Conservation (phyloP, 2,329 filamentous ascomycete species). For the Stemphylium beticola region DNA sequence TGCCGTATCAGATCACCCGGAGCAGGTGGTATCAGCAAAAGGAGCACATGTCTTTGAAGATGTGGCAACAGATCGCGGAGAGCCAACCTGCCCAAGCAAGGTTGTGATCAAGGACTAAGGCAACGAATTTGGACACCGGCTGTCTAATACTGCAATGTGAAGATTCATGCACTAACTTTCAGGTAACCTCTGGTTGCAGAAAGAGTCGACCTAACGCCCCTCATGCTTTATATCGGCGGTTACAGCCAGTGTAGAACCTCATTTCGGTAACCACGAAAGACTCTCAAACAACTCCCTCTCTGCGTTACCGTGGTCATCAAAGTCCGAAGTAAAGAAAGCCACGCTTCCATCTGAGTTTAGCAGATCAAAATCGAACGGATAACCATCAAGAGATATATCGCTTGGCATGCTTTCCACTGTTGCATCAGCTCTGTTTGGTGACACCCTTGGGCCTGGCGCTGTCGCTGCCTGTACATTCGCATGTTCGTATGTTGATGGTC, state of each 20-base stretch:
- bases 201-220: too few relatives aligned
- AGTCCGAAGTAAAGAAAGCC: slow-evolving; percentile 13
- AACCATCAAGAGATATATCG: slow-evolving; percentile 3
- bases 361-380: slow-evolving; percentile 19
- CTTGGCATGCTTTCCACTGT: neutral
- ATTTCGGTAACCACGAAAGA: slow-evolving; percentile 6
- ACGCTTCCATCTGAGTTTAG: slow-evolving; percentile 12
- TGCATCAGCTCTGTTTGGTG: neutral
- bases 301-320: slow-evolving; percentile 7
- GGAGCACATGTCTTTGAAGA: slow-evolving; percentile 8
- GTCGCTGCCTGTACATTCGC: neutral
- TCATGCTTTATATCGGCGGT: neutral
- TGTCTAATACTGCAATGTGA: too few relatives aligned
- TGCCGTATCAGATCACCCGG: slow-evolving; percentile 11
- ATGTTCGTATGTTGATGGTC: neutral
- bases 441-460: neutral
- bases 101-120: neutral
- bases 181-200: too few relatives aligned
- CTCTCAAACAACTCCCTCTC: slow-evolving; percentile 17
- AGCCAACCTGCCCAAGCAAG: neutral
- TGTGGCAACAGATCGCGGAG: slow-evolving; percentile 5
- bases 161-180: too few relatives aligned
- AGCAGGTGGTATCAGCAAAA: slow-evolving; percentile 12
- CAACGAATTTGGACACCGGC: too few relatives aligned
- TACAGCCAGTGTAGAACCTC: neutral